A percentile compares a stretch with the other conserved stretches of the same genome.
phyloP scores from a whole-genome alignment of 352 stramenopile species.

The Phytophthora hibernalis region DNA sequence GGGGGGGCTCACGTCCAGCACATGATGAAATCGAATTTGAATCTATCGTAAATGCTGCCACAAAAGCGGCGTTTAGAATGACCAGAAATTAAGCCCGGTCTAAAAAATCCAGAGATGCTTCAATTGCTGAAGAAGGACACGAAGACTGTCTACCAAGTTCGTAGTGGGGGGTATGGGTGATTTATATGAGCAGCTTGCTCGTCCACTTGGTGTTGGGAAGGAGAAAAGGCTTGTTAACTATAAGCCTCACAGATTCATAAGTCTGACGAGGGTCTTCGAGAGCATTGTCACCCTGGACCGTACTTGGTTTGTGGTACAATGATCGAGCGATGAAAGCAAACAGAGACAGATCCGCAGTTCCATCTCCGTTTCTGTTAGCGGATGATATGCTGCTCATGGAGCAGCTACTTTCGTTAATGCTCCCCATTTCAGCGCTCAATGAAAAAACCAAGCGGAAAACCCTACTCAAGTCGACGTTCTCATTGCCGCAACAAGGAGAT shows the following conservation, averaged over 20 bases:
- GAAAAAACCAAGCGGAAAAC: slow-evolving; percentile 9
- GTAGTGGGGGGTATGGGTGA: slow-evolving; percentile 1
- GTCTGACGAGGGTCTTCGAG: neutral
- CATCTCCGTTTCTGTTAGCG: neutral
- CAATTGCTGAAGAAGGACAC: slow-evolving; percentile 1
- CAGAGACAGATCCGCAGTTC: neutral
- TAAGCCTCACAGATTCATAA: slow-evolving; percentile 13
- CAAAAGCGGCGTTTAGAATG: slow-evolving; percentile 7
- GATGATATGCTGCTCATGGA: neutral
- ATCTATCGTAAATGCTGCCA: slow-evolving; percentile 5
- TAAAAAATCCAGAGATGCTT: slow-evolving; percentile 6
- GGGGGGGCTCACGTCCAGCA: neutral
- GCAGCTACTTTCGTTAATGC: slow-evolving; percentile 9
- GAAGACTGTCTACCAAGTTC: slow-evolving; percentile 4
- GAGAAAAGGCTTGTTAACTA: slow-evolving; percentile 11
- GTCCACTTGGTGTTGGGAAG: slow-evolving; percentile 5
- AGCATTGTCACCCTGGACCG: slow-evolving; percentile 7
- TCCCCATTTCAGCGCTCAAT: slow-evolving; percentile 6
- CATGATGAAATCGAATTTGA: slow-evolving; percentile 9
- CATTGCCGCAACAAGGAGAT: slow-evolving; percentile 5
- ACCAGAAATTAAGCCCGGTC: neutral
- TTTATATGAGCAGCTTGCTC: slow-evolving; percentile 4
- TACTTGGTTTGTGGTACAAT: slow-evolving; percentile 4
- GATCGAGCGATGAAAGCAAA: neutral
- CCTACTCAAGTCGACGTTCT: slow-evolving; percentile 18